phyloP scores from a whole-genome alignment of 768 basidiomycete genomes.

The Paxillus ammoniavirescens region DNA sequence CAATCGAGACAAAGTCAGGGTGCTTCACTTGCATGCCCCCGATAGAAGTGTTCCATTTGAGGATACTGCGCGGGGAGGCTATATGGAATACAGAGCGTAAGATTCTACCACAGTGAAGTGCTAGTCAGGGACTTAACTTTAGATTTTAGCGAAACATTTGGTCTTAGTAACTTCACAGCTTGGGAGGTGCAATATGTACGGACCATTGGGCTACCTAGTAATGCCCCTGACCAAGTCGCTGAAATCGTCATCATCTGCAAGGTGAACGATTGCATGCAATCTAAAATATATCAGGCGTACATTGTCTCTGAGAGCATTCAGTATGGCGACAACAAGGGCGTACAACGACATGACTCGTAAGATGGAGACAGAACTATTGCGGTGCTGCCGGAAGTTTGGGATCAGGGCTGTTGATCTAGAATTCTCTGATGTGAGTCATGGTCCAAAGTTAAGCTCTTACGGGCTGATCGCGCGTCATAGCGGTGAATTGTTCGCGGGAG shows the following conservation, averaged over 20 bases:
- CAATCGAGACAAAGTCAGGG: constrained; percentile 28
- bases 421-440: constrained; percentile 29
- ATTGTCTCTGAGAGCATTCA: not conserved
- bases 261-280: constrained; percentile 6
- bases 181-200: constrained; percentile 30
- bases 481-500: constrained; percentile 37
- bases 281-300: constrained; percentile 35
- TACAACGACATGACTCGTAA: constrained; percentile 36
- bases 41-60: constrained; percentile 36
- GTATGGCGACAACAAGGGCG: constrained; percentile 19
- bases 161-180: constrained; percentile 24
- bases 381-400: constrained; percentile 34
- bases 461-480: not conserved
- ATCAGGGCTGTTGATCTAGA: constrained; percentile 33
- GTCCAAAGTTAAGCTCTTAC: not conserved
- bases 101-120: too few species aligned
- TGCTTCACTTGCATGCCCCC: constrained; percentile 37
- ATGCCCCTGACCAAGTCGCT: constrained; percentile 22
- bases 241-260: constrained; percentile 23
- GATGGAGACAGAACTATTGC: constrained; percentile 35
- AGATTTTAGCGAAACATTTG: constrained; percentile 30
- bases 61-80: constrained; percentile 9
- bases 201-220: not conserved
- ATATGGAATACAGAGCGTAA: too few species aligned
- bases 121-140: too few species aligned